A percentile compares a stretch with the other conserved stretches of the same genome.
phyloP scores from a whole-genome alignment of 2,329 filamentous ascomycete species.

The Colletotrichum godetiae region DNA sequence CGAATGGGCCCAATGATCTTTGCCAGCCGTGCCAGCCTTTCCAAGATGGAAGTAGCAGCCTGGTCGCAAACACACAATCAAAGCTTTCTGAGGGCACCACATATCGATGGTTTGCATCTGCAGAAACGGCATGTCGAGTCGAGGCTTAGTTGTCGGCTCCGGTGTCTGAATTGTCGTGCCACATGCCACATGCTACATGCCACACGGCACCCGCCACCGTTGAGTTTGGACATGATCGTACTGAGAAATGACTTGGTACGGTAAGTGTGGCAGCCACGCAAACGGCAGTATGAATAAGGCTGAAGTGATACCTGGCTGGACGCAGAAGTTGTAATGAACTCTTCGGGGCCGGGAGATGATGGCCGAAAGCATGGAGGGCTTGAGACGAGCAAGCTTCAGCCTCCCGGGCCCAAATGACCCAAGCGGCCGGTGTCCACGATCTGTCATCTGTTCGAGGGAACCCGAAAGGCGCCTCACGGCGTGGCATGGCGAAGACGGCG shows the following conservation, averaged over 20 bases:
- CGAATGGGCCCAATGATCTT: not conserved
- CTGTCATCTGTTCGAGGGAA: not conserved
- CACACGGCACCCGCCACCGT: constrained; percentile 1
- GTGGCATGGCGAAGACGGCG: not conserved
- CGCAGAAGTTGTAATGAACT: constrained; percentile 17
- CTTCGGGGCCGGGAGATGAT: not conserved
- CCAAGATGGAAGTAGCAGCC: not conserved
- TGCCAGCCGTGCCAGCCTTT: not conserved
- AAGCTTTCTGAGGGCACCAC: not conserved
- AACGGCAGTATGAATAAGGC: constrained; percentile 15
- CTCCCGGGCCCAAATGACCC: not conserved
- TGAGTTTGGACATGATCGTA: not conserved
- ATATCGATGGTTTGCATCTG: not conserved
- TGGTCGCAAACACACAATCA: not conserved
- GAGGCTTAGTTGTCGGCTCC: not conserved
- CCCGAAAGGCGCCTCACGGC: not conserved
- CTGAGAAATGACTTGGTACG: not conserved
- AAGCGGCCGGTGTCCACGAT: constrained; percentile 8
- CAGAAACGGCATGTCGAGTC: not conserved
- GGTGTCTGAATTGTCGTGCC: not conserved
- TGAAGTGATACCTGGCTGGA: constrained; percentile 15
- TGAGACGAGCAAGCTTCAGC: not conserved
- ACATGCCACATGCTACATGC: not conserved
- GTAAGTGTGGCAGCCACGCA: constrained; percentile 25
- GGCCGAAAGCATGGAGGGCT: not conserved